Evolutionary conservation across 345 rosid genomes (phyloP), one percentile per base, ranked within the genome.

Genomic region (Euphorbia tirucalli): DNA sequence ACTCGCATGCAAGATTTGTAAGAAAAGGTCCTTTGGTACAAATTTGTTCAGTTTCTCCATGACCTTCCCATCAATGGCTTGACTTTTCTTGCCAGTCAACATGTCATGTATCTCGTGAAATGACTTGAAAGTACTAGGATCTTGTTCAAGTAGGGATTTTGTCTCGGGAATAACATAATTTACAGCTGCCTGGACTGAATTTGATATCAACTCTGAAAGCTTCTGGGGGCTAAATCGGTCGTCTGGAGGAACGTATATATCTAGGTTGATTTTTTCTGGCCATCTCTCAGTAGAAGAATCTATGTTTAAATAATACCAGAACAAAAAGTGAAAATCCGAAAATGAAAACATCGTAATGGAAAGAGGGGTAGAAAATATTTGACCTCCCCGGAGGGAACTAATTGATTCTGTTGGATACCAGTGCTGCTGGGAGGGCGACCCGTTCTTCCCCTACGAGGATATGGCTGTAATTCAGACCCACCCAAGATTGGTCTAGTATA

Each of bases 381-480:
- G 49, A 14, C 32, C 43, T 55, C 41, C 57, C 48, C 27, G 8
- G 35, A 59, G 25, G 37, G 77, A 41, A 3, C 35, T 19, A 56
- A 50, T 35, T 46, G 35, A 25, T 69, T 28, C 10, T 46, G 22
- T 5, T 11, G 41, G 70, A 28, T 73, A 89, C 86, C 89, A 1
- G 69, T 48, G 16, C 60, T 64, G 77, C 75, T 56, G 32, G 69
- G 65, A 21, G 81, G 74, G 9, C 64, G 63, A 28, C 85, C 87
- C 9, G 91, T 87, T 70, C 74, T 81, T 68, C 80, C 77, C 74
- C 89, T 74, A 3, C 87, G 83, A 62, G 91, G 94, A 73, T 89
- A 89, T 37, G 88, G 91, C 77, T 66, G 49, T 19, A 35, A 55
- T n/a, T 19, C n/a, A 0, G 78, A 68, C 52, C 89, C 94, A 21